Conservation (phyloP, 306 rosid genomes). For the Carpinus viminea region DNA sequence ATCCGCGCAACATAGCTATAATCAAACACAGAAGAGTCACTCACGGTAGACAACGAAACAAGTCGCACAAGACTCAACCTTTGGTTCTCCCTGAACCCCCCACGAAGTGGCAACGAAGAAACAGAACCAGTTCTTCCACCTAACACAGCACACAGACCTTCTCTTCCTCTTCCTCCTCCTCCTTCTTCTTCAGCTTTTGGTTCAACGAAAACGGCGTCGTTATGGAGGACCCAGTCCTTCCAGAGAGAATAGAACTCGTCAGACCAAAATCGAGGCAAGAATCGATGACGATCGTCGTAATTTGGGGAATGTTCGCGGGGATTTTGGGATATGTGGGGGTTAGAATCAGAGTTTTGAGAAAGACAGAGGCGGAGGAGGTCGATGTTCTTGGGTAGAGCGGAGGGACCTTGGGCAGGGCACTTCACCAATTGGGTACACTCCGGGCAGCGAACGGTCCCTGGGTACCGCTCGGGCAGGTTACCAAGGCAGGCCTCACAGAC, state of each 20-base stretch:
- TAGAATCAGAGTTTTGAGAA: slow-evolving; percentile 25
- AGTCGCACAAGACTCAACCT: slow-evolving; percentile 52
- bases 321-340: not conserved
- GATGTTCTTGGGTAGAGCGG: slow-evolving; percentile 86
- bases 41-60: slow-evolving; percentile 32
- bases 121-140: slow-evolving; percentile 33
- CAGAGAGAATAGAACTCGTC: slow-evolving; percentile 62
- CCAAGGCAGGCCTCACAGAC: slow-evolving; percentile 64
- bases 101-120: slow-evolving; percentile 36
- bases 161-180: slow-evolving; percentile 15
- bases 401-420: slow-evolving; percentile 60
- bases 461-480: slow-evolving; percentile 55
- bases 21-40: slow-evolving; percentile 32
- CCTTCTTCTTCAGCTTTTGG: not conserved
- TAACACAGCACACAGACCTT: slow-evolving; percentile 18
- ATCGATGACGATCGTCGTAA: slow-evolving; percentile 2
- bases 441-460: slow-evolving; percentile 79
- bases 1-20: slow-evolving; percentile 53
- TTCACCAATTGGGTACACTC: slow-evolving; percentile 79
- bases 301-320: slow-evolving; percentile 24
- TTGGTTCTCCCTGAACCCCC: slow-evolving; percentile 39
- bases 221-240: slow-evolving; percentile 68
- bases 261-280: slow-evolving; percentile 59
- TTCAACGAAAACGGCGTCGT: slow-evolving; percentile 48
- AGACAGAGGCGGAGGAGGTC: slow-evolving; percentile 73